Evolutionary conservation across 2,329 filamentous ascomycete species (phyloP).

Genomic region (Stachybotrys echinatus): DNA sequence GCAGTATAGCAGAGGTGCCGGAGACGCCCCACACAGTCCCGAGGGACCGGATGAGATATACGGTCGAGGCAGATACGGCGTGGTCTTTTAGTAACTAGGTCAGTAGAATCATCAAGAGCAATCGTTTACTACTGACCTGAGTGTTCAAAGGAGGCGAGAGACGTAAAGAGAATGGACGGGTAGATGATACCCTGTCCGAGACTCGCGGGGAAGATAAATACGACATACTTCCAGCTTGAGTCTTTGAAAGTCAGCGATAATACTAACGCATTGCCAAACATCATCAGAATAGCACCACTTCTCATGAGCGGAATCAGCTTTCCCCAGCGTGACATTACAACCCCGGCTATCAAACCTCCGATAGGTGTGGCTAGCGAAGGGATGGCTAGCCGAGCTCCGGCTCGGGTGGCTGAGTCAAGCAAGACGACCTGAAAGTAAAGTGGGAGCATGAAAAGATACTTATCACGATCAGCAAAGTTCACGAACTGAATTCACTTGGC

Average conservation of each 20-base stretch:
- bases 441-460: slow-evolving; percentile 65
- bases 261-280: slow-evolving; percentile 48
- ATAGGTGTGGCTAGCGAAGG: slow-evolving; percentile 56
- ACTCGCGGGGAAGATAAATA: slow-evolving; percentile 53
- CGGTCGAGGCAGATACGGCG: slow-evolving; percentile 56
- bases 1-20: slow-evolving; percentile 55
- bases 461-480: slow-evolving; percentile 5
- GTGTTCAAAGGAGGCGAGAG: slow-evolving; percentile 57
- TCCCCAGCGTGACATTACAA: slow-evolving; percentile 54
- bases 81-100: slow-evolving; percentile 48
- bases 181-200: slow-evolving; percentile 56
- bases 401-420: slow-evolving; percentile 56
- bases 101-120: slow-evolving; percentile 7
- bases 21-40: slow-evolving; percentile 62
- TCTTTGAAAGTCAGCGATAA: slow-evolving; percentile 44
- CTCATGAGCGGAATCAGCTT: slow-evolving; percentile 47
- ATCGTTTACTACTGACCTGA: no score
- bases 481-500: background rate
- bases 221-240: slow-evolving; percentile 48
- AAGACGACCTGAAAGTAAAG: slow-evolving; percentile 66
- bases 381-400: slow-evolving; percentile 58
- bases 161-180: slow-evolving; percentile 55
- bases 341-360: slow-evolving; percentile 50
- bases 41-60: slow-evolving; percentile 59
- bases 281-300: slow-evolving; percentile 43